Base-by-base conservation (phyloP, 2,329 filamentous ascomycete species). In the Epichloe amarillans region DNA sequence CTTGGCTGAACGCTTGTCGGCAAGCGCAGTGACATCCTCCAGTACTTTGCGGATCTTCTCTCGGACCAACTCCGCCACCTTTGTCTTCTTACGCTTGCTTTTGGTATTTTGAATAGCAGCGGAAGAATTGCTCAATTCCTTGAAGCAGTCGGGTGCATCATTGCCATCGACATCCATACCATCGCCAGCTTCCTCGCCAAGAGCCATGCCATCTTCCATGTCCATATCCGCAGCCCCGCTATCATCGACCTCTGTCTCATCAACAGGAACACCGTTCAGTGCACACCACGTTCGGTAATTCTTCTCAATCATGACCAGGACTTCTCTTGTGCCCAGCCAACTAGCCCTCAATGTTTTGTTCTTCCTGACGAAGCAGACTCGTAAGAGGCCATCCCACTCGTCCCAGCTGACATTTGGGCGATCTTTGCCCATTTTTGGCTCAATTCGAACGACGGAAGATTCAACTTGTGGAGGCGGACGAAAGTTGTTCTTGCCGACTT, bases 401-500 rank as follows among this genome's bases (percentile, higher is more conserved):
- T 94, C 88, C 69, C 91, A 97, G 64, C 82, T 87, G 56, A 97
- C 90, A 58, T 88, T 84, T 49, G 91, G 91, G 38, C 88, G 73
- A 56, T 83, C 79, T 46, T 70, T 72, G 11, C 89, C 89, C 38
- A 79, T 76, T 71, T 96, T 94, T 21, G 89, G 89, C 63, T 91
- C 87, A 57, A 96, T 85, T 53, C 90, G 79, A 46, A 96, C 89
- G 6, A 96, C 90, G 52, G 85, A 90, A 7, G 82, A 88, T 68
- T 98, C 93, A 52, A 98, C 93, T 62, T 88, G 80, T 8, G 93
- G 93, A 1, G 93, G 91, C 0, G 93, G 93, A 55, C 88, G 88
- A 77, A 97, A 98, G 72, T 97, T 97, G 69, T 94, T 93, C 69
- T 84, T 86, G 56, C 90, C 89, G 44, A 97, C 91, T 71, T 95